Conservation (phyloP, 768 basidiomycete genomes). For the Cyclocybe aegerita region DNA sequence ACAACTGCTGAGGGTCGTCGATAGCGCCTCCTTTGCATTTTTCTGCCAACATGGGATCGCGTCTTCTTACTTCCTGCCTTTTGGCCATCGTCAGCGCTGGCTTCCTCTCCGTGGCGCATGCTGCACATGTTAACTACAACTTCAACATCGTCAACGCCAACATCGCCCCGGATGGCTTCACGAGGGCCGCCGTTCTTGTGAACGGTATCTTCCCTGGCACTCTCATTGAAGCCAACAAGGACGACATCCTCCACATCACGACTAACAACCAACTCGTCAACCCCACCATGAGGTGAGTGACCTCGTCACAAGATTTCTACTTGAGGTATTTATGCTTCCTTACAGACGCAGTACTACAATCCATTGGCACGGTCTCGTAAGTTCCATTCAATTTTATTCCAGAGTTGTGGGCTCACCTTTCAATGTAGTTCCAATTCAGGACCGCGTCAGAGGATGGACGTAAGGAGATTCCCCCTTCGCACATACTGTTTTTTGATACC, state of each 20-base stretch:
- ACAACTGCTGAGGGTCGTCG: no score
- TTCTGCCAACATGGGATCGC: no score
- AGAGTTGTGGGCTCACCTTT: neutral
- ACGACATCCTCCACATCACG: conserved; percentile 30
- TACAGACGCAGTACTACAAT: conserved; percentile 28
- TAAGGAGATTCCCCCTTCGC: conserved; percentile 3
- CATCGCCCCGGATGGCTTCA: conserved; percentile 44
- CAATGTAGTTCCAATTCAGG: conserved; percentile 36
- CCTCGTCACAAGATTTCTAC: neutral
- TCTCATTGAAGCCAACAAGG: conserved; percentile 38
- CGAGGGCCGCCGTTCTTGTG: conserved; percentile 34
- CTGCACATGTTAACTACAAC: conserved; percentile 19
- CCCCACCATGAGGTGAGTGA: conserved; percentile 28
- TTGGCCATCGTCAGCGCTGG: no score
- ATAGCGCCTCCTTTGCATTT: no score
- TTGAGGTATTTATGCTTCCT: neutral
- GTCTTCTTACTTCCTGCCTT: no score
- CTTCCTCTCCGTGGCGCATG: neutral
- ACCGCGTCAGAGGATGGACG: conserved; percentile 47
- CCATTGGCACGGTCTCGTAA: conserved; percentile 33
- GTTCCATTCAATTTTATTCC: neutral
- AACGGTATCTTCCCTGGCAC: conserved; percentile 41
- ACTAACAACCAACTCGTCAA: conserved; percentile 30
- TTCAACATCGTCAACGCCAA: conserved; percentile 33
- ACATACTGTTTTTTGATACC: conserved; percentile 13